A percentile compares a stretch with the other conserved stretches of the same genome.
phyloP scores from a whole-genome alignment of 352 stramenopile species.

The Pythium dissotocum region DNA sequence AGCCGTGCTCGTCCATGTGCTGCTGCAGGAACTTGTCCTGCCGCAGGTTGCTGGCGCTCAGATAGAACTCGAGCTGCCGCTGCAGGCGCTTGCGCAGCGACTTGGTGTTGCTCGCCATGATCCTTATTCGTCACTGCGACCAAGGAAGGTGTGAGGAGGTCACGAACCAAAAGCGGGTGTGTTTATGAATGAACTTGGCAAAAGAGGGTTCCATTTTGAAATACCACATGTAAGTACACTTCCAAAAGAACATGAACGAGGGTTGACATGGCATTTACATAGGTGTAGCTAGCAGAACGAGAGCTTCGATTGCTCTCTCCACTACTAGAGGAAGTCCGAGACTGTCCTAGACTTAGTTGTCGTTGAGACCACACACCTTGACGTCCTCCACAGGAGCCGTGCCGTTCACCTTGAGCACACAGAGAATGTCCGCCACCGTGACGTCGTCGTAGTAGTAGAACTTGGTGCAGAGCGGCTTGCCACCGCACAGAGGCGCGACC shows the following conservation, averaged over 20 bases:
- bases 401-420: conserved; percentile 26
- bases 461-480: conserved; percentile 30
- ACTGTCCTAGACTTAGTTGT: conserved; percentile 16
- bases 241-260: not conserved
- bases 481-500: conserved; percentile 24
- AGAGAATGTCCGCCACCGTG: conserved; percentile 26
- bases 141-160: too few relatives aligned
- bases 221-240: not conserved
- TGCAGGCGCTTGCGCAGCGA: conserved; percentile 70
- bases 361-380: conserved; percentile 19
- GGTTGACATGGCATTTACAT: conserved; percentile 2
- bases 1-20: conserved; percentile 66
- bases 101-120: conserved; percentile 37
- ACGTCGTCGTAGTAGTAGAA: conserved; percentile 25
- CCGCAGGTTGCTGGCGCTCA: conserved; percentile 74
- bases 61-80: conserved; percentile 82
- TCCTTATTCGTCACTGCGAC: not conserved
- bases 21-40: conserved; percentile 83
- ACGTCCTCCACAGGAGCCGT: conserved; percentile 19
- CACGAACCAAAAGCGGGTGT: not conserved
- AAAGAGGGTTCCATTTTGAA: too few relatives aligned
- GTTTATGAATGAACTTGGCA: too few relatives aligned
- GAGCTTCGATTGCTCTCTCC: not conserved
- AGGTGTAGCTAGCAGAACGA: not conserved
- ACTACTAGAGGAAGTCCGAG: too few relatives aligned